Percentiles rank a stretch among this genome's conserved stretches.
Conservation (phyloP, 345 rosid genomes). For the Capsella bursapastoris region DNA sequence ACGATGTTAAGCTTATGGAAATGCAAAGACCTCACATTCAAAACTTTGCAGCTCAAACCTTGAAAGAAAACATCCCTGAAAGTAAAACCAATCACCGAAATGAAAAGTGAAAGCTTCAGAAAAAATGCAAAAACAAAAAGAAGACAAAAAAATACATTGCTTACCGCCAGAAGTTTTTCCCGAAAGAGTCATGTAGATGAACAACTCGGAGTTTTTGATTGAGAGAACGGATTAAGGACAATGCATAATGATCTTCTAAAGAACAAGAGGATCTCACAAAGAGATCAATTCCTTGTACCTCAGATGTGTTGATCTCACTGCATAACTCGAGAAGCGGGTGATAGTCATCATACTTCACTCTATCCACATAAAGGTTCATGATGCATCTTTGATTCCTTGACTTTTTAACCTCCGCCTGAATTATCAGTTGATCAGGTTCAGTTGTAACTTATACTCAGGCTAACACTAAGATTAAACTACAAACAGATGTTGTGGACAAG, state of each 20-base stretch:
- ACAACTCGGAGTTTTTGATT: slow-evolving; percentile 64
- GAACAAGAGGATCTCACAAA: slow-evolving; percentile 57
- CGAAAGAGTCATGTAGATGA: slow-evolving; percentile 67
- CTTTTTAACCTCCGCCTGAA: slow-evolving; percentile 66
- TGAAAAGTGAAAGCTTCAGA: slow-evolving; percentile 12
- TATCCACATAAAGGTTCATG: slow-evolving; percentile 65
- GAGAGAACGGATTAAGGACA: slow-evolving; percentile 65
- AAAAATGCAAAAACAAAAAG: background rate
- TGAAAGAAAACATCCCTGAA: slow-evolving; percentile 70
- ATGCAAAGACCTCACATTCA: slow-evolving; percentile 68
- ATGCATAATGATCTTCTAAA: slow-evolving; percentile 60
- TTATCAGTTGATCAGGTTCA: slow-evolving; percentile 25
- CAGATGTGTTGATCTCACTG: slow-evolving; percentile 59
- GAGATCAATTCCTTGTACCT: slow-evolving; percentile 74
- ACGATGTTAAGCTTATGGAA: slow-evolving; percentile 76
- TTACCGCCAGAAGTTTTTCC: slow-evolving; percentile 75
- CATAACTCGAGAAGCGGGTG: slow-evolving; percentile 72
- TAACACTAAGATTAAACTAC: slow-evolving; percentile 8
- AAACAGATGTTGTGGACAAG: background rate
- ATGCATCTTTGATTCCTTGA: slow-evolving; percentile 54
- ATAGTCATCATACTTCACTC: slow-evolving; percentile 65
- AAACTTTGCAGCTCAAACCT: slow-evolving; percentile 75
- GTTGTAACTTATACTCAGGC: background rate
- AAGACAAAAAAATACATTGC: slow-evolving; percentile 31
- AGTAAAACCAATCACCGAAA: slow-evolving; percentile 21